These are phyloP conservation scores for Trypanosoma conorhini DNA, from an alignment of 208 protist genomes.

Conservation along the genomic window DNA sequence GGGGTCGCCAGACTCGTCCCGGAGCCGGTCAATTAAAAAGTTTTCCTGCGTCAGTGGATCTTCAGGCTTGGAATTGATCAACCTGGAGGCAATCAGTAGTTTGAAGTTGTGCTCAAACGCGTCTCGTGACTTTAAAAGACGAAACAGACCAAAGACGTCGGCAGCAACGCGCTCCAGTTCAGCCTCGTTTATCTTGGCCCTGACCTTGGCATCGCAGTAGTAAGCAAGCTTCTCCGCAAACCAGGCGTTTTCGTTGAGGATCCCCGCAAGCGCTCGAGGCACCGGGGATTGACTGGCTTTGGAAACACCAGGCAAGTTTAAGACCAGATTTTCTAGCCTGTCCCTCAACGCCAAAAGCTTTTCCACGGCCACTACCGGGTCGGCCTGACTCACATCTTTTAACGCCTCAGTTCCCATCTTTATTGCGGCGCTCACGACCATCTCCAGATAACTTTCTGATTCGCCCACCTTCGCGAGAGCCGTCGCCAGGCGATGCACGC, in stretches of 20 bases:
- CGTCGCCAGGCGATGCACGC: neutral
- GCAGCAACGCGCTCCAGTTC: slow-evolving; percentile 25
- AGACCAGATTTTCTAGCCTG: slow-evolving; percentile 15
- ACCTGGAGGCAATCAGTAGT: slow-evolving; percentile 47
- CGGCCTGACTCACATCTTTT: neutral
- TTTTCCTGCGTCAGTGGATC: slow-evolving; percentile 37
- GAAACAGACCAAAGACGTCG: slow-evolving; percentile 50
- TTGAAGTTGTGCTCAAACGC: slow-evolving; percentile 65
- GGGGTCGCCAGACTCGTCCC: slow-evolving; percentile 44
- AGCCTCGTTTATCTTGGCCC: slow-evolving; percentile 24
- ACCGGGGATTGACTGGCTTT: slow-evolving; percentile 16
- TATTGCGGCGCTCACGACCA: slow-evolving; percentile 14
- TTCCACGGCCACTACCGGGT: slow-evolving; percentile 14
- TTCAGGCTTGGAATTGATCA: slow-evolving; percentile 59
- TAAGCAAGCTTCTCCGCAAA: slow-evolving; percentile 57
- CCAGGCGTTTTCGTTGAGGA: slow-evolving; percentile 40
- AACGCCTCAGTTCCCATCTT: slow-evolving; percentile 23
- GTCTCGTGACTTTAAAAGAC: slow-evolving; percentile 60
- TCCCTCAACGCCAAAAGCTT: slow-evolving; percentile 19
- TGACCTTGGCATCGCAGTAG: slow-evolving; percentile 61
- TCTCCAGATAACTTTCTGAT: slow-evolving; percentile 18
- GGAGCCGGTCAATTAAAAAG: slow-evolving; percentile 52
- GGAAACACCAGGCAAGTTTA: slow-evolving; percentile 10
- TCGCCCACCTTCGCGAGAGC: slow-evolving; percentile 25
- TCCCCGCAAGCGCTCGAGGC: slow-evolving; percentile 19